Base-by-base conservation (phyloP, 164 flowering plant species). In the Annona squamosa region DNA sequence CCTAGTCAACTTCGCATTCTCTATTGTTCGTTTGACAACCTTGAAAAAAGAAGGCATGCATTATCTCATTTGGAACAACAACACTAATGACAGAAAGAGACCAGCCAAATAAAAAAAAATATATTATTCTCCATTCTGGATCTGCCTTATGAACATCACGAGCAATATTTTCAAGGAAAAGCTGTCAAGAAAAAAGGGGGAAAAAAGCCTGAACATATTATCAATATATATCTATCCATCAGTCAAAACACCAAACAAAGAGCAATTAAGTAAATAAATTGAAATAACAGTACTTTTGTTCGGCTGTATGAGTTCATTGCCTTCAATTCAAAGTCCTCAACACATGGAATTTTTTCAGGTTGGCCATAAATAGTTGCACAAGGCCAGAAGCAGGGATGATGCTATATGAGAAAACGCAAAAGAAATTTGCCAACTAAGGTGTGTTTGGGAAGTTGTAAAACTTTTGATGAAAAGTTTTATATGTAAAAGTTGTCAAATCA, bases 291-390 rank as follows among this genome's bases (percentile, higher is more conserved):
- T 70, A 95, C 98, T 94, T 95, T 93, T 42, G 98, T 95, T 10
- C 94, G 82, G 10, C 98, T 98, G 85, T 95, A 91, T 7, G 99
- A 98, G 84, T 90, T 95, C 91, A 91, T 84, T 52, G 99, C 98
- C 79, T 76, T 79, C 65, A 90, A 82, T n/a, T 82, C 62, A 64
- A 84, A 93, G 79, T 91, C 92, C 79, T 95, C 98, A 46, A 84
- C 85, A 73, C 98, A 93, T 16, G 99, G 98, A 72, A 90, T 85
- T 76, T 88, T 84, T 48, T 93, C 91, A 63, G 97, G 99, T 75
- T 90, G 97, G 47, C 98, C 98, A 79, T 95, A 95, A 62, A 95
- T 97, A 67, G 98, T 93, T 71, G 99, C 91, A 26, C 37, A 26
- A 26, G 37, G 37, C 37, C 37, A 26, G 37, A 26, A 26, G 37